phyloP scores from a whole-genome alignment of 2,329 filamentous ascomycete genomes.

The Aspergillus tubingensis region DNA sequence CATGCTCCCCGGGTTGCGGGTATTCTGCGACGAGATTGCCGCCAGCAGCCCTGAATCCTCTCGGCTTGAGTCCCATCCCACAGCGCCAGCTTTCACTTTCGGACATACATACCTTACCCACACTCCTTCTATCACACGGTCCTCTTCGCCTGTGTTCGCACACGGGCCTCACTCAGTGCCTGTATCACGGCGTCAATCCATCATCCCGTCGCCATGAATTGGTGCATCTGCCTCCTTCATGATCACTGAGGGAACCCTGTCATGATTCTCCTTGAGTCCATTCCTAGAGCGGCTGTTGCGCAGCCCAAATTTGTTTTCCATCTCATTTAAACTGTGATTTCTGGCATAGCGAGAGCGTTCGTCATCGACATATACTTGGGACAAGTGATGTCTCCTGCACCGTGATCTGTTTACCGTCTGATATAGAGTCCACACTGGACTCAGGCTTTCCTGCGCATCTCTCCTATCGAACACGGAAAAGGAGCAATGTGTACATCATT shows the following conservation, averaged over 20 bases:
- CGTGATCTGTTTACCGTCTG: slow-evolving; percentile 13
- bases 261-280: slow-evolving; percentile 18
- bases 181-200: slow-evolving; percentile 32
- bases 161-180: slow-evolving; percentile 31
- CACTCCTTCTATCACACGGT: slow-evolving; percentile 38
- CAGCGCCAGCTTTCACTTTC: slow-evolving; percentile 32
- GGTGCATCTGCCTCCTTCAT: neutral
- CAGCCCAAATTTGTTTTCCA: slow-evolving; percentile 6
- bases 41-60: slow-evolving; percentile 27
- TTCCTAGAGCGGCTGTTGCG: slow-evolving; percentile 11
- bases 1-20: slow-evolving; percentile 38
- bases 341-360: slow-evolving; percentile 34
- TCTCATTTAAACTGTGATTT: slow-evolving; percentile 19
- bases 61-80: slow-evolving; percentile 26
- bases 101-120: slow-evolving; percentile 31
- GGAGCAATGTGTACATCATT: slow-evolving; percentile 12
- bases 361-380: slow-evolving; percentile 15
- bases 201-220: slow-evolving; percentile 27
- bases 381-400: neutral
- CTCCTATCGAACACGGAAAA: slow-evolving; percentile 17
- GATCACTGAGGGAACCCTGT: neutral
- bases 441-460: slow-evolving; percentile 7
- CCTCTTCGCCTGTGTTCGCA: slow-evolving; percentile 39
- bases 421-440: slow-evolving; percentile 14
- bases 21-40: slow-evolving; percentile 38